These are phyloP conservation scores for Pseudocercospora eumusae DNA, from an alignment of 2,329 filamentous ascomycete genomes.

Conservation along the genomic window DNA sequence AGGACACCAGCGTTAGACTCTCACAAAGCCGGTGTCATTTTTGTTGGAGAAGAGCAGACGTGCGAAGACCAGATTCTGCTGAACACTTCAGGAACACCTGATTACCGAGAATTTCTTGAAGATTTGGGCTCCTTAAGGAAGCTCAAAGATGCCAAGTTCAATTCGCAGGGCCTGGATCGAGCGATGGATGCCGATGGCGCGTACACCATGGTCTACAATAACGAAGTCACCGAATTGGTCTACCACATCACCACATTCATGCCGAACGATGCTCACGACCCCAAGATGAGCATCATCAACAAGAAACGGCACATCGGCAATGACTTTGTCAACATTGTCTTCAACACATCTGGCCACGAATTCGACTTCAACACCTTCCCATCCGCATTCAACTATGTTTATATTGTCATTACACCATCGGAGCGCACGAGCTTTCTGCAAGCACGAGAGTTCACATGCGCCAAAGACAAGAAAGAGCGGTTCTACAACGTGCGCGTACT, in stretches of 20 bases:
- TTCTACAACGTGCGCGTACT: constrained; percentile 92
- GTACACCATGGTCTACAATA: constrained; percentile 90
- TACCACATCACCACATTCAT: constrained; percentile 98
- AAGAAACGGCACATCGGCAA: constrained; percentile 98
- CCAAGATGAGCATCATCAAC: constrained; percentile 57
- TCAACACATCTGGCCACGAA: constrained; percentile 86
- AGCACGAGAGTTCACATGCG: constrained; percentile 49
- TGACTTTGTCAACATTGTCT: constrained; percentile 96
- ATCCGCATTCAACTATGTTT: constrained; percentile 93
- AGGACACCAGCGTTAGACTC: constrained; percentile 87
- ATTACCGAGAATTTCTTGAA: constrained; percentile 83
- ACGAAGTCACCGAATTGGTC: constrained; percentile 90
- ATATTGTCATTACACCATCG: constrained; percentile 91
- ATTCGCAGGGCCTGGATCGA: constrained; percentile 86
- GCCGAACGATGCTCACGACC: constrained; percentile 79
- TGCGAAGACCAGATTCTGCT: constrained; percentile 80
- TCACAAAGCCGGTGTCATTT: constrained; percentile 93
- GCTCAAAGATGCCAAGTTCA: constrained; percentile 81
- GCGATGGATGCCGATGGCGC: constrained; percentile 77
- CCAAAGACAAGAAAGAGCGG: constrained; percentile 44
- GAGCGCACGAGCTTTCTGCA: constrained; percentile 75
- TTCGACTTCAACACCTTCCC: constrained; percentile 92
- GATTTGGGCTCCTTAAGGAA: constrained; percentile 79
- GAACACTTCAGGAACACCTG: constrained; percentile 81
- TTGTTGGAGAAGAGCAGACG: constrained; percentile 84